Base-by-base conservation (phyloP, 75 land plant species). In the Cryptomeria japonica region DNA sequence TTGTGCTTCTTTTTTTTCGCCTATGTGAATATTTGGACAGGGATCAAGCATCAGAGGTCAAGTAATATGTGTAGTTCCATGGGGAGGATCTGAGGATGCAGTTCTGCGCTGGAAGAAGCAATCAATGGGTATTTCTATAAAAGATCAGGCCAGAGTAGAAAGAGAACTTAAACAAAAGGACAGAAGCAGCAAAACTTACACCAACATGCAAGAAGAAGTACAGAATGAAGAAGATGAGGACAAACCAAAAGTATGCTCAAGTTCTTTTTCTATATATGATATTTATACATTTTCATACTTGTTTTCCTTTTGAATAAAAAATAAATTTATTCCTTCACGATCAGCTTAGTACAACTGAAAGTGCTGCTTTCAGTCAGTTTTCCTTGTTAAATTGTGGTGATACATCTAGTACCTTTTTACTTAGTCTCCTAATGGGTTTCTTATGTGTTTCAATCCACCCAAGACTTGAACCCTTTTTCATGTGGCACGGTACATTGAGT, bases 61-160 rank as follows among this genome's bases (percentile, higher is more conserved):
- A 42, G 6, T 42, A 80, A 31, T 80, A 2, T 80, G 83, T 42
- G 25, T 80, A 80, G 83, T 80, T 41, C 83, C 49, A 10, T 80
- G 49, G 83, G 83, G 49, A 80, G 83, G 83, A 80, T 80, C 83
- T 22, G 49, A 80, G n/a, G 83, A 80, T 4, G 83, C 83, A 80
- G 13, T 80, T 80, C 22, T 18, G 37, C 49, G 22, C 28, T 80
- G 83, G 83, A 80, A 80, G 49, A 80, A 22, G 83, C 83, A 42
- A 42, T 41, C 46, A 42, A 80, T 80, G 47, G 42, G 19, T 9
- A 1, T 22, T 41, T 19, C 44, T 19, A 14, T 5, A 34, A 28
- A 42, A 80, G 47, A 42, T 39, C n/a, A 42, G 44, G 8, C 5
- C 1, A 42, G 19, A 37, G 14, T 56, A 56, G 61, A 56, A 56